Conservation (phyloP, 805 yeast species). For the Clavispora phyllophila region DNA sequence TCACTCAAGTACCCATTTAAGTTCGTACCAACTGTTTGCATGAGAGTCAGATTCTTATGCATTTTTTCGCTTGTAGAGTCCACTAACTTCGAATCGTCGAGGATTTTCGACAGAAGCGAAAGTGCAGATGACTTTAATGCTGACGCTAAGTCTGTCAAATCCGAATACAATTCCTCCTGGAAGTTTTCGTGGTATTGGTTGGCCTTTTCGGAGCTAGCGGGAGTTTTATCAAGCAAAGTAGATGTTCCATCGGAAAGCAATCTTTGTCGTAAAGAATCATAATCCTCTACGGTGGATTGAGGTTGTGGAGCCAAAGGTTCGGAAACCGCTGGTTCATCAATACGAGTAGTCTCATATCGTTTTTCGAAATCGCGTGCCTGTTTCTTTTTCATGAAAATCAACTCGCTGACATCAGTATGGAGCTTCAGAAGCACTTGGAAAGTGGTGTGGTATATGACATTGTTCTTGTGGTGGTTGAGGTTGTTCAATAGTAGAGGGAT, state of each 20-base stretch:
- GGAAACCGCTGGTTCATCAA: not conserved
- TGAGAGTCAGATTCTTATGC: slow-evolving; percentile 17
- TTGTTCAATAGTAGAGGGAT: slow-evolving; percentile 13
- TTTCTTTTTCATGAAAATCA: slow-evolving; percentile 1
- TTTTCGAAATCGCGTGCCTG: not conserved
- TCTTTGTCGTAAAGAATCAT: slow-evolving; percentile 12
- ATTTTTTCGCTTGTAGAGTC: slow-evolving; percentile 32
- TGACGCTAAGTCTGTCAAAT: slow-evolving; percentile 44
- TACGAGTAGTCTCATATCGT: not conserved
- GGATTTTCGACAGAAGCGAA: slow-evolving; percentile 31
- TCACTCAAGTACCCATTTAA: slow-evolving; percentile 33
- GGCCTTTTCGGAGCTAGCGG: slow-evolving; percentile 12
- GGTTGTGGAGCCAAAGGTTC: not conserved
- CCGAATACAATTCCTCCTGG: slow-evolving; percentile 47
- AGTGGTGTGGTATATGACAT: slow-evolving; percentile 3
- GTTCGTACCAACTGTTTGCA: slow-evolving; percentile 27
- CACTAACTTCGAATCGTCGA: slow-evolving; percentile 31
- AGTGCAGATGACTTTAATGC: slow-evolving; percentile 45
- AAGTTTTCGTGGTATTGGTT: slow-evolving; percentile 38
- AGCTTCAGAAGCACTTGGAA: slow-evolving; percentile 4
- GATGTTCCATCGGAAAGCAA: slow-evolving; percentile 12
- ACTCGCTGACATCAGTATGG: slow-evolving; percentile 8
- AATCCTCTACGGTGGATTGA: slow-evolving; percentile 5
- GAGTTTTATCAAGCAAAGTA: slow-evolving; percentile 6
- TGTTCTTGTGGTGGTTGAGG: slow-evolving; percentile 7